Evolutionary conservation across 1,139 yeast species (phyloP), one percentile per base, ranked within the genome.

Genomic region (Saccharomycopsis phalli): DNA sequence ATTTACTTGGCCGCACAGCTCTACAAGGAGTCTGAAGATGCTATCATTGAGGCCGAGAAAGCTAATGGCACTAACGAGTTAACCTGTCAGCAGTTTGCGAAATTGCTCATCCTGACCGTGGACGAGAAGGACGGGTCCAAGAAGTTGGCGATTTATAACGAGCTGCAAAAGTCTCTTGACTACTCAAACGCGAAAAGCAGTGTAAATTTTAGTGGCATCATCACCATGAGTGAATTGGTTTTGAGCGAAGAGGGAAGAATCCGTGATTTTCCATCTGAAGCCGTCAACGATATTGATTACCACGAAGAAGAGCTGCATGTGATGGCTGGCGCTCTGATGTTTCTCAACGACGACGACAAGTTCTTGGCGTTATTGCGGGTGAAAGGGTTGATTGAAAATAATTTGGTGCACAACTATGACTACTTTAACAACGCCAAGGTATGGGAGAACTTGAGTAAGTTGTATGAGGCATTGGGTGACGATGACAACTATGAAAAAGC

Each of bases 41-140:
- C 44, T 8, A 37, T 43, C 3, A 28, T 28, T 21, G 47, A 43
- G 33, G 45, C 45, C 3, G 44, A 40, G 18, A 32, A 36, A 8
- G 38, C 25, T 4, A n/a, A 16, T 25, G 13, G 26, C 4, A 20
- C 23, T 10, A 43, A 33, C 26, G 41, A 22, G 13, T 10, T 10
- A 18, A 43, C 47, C 16, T 25, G 21, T 5, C 30, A 17, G 11
- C 28, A 28, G 19, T 31, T 21, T 19, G 44, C 44, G 11, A 26
- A 42, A 22, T 23, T 42, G n/a, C n/a, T n/a, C n/a, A n/a, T n/a
- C n/a, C n/a, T n/a, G n/a, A n/a, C n/a, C n/a, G n/a, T n/a, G n/a
- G n/a, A n/a, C n/a, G n/a, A n/a, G n/a, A n/a, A n/a, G n/a, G n/a
- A n/a, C n/a, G n/a, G 4, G 10, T 8, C 23, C 6, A 32, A 22